Base-by-base conservation (phyloP, 2,329 filamentous ascomycete species). In the Aspergillus pseudoviridinutans region DNA sequence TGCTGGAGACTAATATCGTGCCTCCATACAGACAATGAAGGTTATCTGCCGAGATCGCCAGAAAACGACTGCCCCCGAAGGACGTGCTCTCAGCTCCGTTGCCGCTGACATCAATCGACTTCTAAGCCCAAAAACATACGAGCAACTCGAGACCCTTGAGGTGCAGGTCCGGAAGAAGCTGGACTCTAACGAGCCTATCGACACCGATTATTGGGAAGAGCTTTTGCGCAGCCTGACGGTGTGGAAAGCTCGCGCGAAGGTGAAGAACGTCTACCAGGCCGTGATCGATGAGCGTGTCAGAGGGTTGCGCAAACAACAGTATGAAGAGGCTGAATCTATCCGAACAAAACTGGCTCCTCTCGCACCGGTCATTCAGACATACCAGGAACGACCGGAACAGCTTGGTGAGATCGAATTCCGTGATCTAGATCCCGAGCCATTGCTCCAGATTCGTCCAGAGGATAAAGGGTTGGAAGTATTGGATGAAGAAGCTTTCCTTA, bases 131-230 rank as follows among this genome's bases (percentile, higher is more conserved):
- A 99, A 99, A 77, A 85, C 87, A 17, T 87, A 91, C 66, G 88
- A 91, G 66, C 90, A 97, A 73, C 80, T 99, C n/a, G 88, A 92
- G 70, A 84, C 84, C 20, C 80, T 99, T 51, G 93, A 99, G 75
- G 84, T 81, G 62, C 92, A 97, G 77, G 94, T 99, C 73, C 87
- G 86, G 71, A 80, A 82, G 17, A 99, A 99, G 78, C 79, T 99
- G 50, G 83, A 87, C 53, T 95, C 91, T 7, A 88, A 96, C 70
- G 92, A 97, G 69, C 87, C 90, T 9, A 93, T 99, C 64, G 94
- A 99, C 74, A 91, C 90, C 2, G 94, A 99, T 75, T 99, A 97
- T 73, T 99, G 94, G 94, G 91, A 96, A 71, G 91, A 96, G 71
- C 80, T 99, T 17, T 80, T 99, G 60, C 87, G 87, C 64, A 95